Percentiles rank a stretch among this genome's conserved stretches.
phyloP scores from a whole-genome alignment of 306 rosid species.

The Cucurbita pepo region DNA sequence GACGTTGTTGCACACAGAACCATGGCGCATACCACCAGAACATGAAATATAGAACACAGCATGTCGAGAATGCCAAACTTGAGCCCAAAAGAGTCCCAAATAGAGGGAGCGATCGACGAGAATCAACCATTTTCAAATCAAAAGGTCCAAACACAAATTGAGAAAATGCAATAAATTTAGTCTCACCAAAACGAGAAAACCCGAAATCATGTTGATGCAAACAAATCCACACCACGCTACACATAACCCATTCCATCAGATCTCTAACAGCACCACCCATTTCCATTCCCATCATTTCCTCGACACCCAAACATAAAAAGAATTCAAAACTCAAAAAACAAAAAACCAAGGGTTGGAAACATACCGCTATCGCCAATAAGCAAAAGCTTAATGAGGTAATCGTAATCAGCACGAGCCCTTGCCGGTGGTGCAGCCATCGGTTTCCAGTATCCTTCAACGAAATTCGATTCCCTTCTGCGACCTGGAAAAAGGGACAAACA shows the following conservation, averaged over 20 bases:
- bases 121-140: not conserved
- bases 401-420: conserved; percentile 83
- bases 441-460: not conserved
- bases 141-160: not conserved
- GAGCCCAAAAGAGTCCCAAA: not conserved
- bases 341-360: not conserved
- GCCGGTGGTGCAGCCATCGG: conserved; percentile 56
- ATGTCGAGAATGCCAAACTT: not conserved
- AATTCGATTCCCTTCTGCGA: not conserved
- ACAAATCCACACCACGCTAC: not conserved
- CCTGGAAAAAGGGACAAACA: not conserved
- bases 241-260: not conserved
- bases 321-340: not conserved
- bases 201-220: not conserved
- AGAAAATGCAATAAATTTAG: not conserved
- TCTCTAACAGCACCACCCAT: not conserved
- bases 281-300: conserved; percentile 6
- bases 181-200: not conserved
- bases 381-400: conserved; percentile 77
- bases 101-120: not conserved
- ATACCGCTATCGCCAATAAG: conserved; percentile 81
- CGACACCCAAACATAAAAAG: conserved; percentile 1
- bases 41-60: not conserved
- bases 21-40: not conserved
- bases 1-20: not conserved